Percentiles rank a stretch among this genome's conserved stretches.
Evolutionary conservation across 2,329 filamentous ascomycete species (phyloP).

Genomic region (Verticillium longisporum): DNA sequence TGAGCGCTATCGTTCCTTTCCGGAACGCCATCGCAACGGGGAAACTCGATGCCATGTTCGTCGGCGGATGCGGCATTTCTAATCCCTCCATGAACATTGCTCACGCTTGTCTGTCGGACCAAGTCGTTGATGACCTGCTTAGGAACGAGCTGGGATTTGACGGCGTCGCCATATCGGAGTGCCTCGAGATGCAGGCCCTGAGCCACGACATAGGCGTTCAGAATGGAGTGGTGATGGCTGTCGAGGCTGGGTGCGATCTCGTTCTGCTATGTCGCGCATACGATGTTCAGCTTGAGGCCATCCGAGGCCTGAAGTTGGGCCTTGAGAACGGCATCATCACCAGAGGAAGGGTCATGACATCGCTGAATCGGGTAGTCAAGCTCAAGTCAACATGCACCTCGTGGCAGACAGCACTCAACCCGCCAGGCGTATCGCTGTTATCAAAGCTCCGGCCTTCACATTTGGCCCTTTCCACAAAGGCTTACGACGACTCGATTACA

Average conservation of each 20-base stretch:
- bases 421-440: conserved; percentile 68
- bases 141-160: conserved; percentile 85
- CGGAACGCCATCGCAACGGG: conserved; percentile 82
- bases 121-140: conserved; percentile 84
- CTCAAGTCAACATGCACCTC: conserved; percentile 83
- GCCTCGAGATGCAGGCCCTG: conserved; percentile 92
- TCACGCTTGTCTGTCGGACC: conserved; percentile 88
- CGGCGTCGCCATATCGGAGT: conserved; percentile 91
- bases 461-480: conserved; percentile 70
- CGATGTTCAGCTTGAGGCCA: conserved; percentile 82
- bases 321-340: conserved; percentile 87
- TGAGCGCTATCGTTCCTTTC: conserved; percentile 89
- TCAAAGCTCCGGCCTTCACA: conserved; percentile 79
- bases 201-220: conserved; percentile 96
- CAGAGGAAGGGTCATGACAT: conserved; percentile 71
- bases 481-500: conserved; percentile 89
- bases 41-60: conserved; percentile 84
- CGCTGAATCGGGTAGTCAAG: conserved; percentile 67
- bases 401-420: conserved; percentile 88
- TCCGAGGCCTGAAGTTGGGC: conserved; percentile 81
- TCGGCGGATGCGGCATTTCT: conserved; percentile 88
- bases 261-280: conserved; percentile 84
- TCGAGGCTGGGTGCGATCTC: conserved; percentile 91
- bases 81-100: conserved; percentile 90
- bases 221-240: conserved; percentile 93